A percentile compares a stretch with the other conserved stretches of the same genome.
phyloP scores from a whole-genome alignment of 345 rosid species.

The Populus euphratica region DNA sequence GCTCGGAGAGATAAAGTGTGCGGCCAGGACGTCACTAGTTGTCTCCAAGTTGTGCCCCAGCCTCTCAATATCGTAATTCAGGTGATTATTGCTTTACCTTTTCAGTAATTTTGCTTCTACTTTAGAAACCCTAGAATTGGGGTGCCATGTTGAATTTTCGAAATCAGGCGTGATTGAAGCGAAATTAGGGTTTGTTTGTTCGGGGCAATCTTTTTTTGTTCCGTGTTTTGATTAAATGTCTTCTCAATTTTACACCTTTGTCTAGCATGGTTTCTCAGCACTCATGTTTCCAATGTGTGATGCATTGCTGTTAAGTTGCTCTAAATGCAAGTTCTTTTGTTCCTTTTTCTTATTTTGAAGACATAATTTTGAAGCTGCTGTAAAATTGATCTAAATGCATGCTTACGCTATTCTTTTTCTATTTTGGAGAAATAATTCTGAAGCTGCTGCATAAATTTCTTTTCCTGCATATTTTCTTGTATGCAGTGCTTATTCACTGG shows the following conservation, averaged over 20 bases:
- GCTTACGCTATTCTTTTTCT: not conserved
- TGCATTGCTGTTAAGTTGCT: not conserved
- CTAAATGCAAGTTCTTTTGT: not conserved
- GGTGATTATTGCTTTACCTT: constrained; percentile 17
- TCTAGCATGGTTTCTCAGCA: not conserved
- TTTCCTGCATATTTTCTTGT: not conserved
- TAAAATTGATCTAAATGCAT: not conserved
- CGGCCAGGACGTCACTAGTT: not conserved
- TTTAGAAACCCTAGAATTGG: constrained; percentile 19
- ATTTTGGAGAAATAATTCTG: no score
- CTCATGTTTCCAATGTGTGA: not conserved
- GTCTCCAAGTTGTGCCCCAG: constrained; percentile 11
- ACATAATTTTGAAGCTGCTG: not conserved
- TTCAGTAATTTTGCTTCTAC: not conserved
- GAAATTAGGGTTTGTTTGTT: constrained; percentile 16
- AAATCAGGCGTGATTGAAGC: not conserved
- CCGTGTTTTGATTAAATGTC: constrained; percentile 7
- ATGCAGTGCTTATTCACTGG: not conserved
- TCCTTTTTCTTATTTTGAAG: not conserved
- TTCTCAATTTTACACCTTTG: no score
- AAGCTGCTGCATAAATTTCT: not conserved
- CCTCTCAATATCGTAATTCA: constrained; percentile 15
- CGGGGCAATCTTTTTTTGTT: constrained; percentile 3
- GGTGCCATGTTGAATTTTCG: constrained; percentile 4
- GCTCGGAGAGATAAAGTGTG: constrained; percentile 23